Conservation (phyloP, 306 rosid species). For the Myrica gale region DNA sequence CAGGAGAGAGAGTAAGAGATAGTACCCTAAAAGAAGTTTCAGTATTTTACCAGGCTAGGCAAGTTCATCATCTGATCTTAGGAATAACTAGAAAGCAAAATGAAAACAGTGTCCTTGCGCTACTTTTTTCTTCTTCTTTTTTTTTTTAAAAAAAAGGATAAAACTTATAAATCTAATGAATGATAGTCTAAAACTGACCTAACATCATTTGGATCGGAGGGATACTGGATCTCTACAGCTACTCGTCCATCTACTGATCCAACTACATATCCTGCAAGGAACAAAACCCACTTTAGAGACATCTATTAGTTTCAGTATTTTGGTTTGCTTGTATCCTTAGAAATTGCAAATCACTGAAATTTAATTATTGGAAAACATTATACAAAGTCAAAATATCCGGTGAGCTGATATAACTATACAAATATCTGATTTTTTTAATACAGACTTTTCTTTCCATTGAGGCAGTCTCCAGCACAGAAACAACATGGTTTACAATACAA, state of each 20-base stretch:
- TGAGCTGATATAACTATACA: background rate
- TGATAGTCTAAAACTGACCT: slow-evolving; percentile 47
- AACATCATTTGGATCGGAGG: slow-evolving; percentile 51
- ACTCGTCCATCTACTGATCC: slow-evolving; percentile 97
- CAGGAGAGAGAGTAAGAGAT: background rate
- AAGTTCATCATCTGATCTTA: slow-evolving; percentile 2
- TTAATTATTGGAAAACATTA: background rate
- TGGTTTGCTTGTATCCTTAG: background rate
- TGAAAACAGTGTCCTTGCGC: background rate
- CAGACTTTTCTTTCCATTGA: slow-evolving; percentile 15
- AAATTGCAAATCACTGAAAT: background rate
- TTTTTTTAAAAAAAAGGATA: background rate
- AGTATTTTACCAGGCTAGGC: slow-evolving; percentile 17
- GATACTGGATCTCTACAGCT: slow-evolving; percentile 55
- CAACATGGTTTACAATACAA: slow-evolving; percentile 6
- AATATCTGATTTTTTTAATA: background rate
- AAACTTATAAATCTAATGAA: slow-evolving; percentile 1
- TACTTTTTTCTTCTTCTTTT: background rate
- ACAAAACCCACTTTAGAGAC: slow-evolving; percentile 15
- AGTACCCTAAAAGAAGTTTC: background rate
- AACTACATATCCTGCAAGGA: slow-evolving; percentile 69
- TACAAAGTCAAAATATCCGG: background rate
- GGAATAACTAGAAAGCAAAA: background rate
- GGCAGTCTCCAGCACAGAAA: slow-evolving; percentile 15
- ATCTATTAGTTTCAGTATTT: background rate